These are phyloP conservation scores for Suillus luteus DNA, from an alignment of 768 basidiomycete species.

Conservation along the genomic window DNA sequence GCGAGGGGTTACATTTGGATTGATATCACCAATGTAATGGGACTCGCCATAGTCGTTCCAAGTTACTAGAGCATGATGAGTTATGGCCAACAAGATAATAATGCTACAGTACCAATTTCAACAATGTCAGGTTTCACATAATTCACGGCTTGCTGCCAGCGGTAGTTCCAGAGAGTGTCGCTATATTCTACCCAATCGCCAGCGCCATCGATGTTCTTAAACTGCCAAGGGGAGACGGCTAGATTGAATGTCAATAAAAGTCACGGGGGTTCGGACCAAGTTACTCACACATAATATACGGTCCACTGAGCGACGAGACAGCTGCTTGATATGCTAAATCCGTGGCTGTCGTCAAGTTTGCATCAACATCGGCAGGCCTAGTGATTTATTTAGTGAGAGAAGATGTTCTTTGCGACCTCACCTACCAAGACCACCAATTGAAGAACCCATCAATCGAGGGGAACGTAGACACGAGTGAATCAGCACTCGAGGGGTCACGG, in stretches of 20 bases:
- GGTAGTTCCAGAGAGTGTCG: constrained; percentile 31
- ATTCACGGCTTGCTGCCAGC: constrained; percentile 29
- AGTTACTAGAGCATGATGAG: constrained; percentile 20
- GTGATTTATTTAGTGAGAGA: constrained; percentile 10
- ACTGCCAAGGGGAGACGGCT: constrained; percentile 29
- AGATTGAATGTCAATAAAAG: background rate
- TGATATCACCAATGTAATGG: constrained; percentile 42
- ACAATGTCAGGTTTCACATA: constrained; percentile 28
- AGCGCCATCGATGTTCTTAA: constrained; percentile 21
- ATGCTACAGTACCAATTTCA: constrained; percentile 23
- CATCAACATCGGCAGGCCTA: constrained; percentile 25
- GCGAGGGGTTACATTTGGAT: constrained; percentile 17
- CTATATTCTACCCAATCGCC: constrained; percentile 27
- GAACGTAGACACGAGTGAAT: constrained; percentile 25
- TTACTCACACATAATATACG: constrained; percentile 32
- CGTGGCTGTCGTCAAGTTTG: constrained; percentile 26
- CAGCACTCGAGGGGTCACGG: constrained; percentile 25
- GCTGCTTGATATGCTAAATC: constrained; percentile 31
- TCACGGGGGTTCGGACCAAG: background rate
- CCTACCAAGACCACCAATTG: constrained; percentile 38
- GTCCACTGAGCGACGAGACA: constrained; percentile 22
- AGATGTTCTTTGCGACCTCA: background rate
- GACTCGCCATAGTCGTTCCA: constrained; percentile 26
- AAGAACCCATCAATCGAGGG: constrained; percentile 33
- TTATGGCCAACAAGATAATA: background rate